Percentiles rank a stretch among this genome's conserved stretches.
phyloP scores from a whole-genome alignment of 2,329 filamentous ascomycete species.

The Microcera coccophila region DNA sequence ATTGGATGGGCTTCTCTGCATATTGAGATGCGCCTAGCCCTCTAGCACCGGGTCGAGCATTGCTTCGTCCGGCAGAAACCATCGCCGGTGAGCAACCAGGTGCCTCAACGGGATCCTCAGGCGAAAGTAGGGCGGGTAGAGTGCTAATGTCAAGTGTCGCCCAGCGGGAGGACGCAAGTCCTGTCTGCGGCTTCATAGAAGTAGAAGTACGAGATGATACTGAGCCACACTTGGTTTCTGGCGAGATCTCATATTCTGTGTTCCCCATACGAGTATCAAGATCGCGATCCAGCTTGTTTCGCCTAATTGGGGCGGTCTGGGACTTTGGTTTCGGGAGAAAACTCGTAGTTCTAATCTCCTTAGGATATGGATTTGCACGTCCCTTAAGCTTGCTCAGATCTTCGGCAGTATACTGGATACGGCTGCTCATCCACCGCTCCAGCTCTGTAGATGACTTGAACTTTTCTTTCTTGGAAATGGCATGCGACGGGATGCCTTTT shows the following conservation, averaged over 20 bases:
- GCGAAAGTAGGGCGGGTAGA: no score
- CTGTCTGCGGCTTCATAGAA: no score
- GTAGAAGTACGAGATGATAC: no score
- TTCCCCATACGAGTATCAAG: conserved; percentile 4
- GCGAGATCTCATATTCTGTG: neutral
- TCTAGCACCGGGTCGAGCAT: neutral
- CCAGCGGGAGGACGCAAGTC: conserved; percentile 17
- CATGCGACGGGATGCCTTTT: neutral
- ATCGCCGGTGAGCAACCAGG: neutral
- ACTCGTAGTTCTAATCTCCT: conserved; percentile 1
- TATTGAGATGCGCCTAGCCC: conserved; percentile 7
- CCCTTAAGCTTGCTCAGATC: conserved; percentile 7
- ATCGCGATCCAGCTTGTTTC: neutral
- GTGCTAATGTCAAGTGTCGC: neutral
- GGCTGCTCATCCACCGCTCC: neutral
- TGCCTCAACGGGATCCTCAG: no score
- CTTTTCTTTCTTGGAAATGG: neutral
- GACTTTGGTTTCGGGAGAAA: neutral
- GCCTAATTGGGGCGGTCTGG: neutral
- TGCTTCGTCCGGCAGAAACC: neutral
- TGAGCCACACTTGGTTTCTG: neutral
- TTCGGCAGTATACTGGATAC: conserved; percentile 12
- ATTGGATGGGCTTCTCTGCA: conserved; percentile 1
- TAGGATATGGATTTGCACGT: conserved; percentile 1
- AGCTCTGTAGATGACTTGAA: neutral